Conservation (phyloP, 1,284 basidiomycete species). For the Lentinus polychrous region DNA sequence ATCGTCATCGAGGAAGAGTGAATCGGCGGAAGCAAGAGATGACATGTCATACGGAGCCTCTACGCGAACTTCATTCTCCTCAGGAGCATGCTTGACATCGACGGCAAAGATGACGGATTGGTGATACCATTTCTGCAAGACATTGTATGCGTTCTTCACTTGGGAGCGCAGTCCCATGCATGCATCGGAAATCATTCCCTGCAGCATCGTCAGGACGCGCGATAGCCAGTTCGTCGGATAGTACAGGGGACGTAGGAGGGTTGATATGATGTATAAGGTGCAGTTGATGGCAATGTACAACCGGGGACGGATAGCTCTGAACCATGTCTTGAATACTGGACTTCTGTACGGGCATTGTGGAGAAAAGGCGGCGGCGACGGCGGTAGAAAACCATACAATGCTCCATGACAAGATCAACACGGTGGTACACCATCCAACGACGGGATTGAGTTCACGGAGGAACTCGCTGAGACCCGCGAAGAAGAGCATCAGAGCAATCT, state of each 20-base stretch:
- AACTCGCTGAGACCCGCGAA: constrained; percentile 18
- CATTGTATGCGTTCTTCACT: too few relatives aligned
- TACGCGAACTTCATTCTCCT: constrained; percentile 7
- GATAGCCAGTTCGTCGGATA: background rate
- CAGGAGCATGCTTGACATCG: constrained; percentile 3
- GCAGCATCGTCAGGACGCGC: background rate
- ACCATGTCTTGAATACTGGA: background rate
- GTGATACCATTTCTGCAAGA: background rate
- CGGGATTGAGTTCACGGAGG: constrained; percentile 8
- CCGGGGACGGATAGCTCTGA: background rate
- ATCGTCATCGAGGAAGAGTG: constrained; percentile 19
- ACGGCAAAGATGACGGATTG: constrained; percentile 11
- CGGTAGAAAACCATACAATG: constrained; percentile 1
- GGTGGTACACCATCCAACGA: constrained; percentile 8
- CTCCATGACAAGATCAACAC: constrained; percentile 3
- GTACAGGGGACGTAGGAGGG: background rate
- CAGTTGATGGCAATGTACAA: background rate
- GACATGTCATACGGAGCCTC: constrained; percentile 12
- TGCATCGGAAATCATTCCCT: background rate
- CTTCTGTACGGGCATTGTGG: constrained; percentile 12
- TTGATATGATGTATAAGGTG: background rate
- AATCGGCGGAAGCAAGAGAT: constrained; percentile 16
- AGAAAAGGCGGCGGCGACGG: constrained; percentile 7
- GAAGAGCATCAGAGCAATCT: constrained; percentile 24
- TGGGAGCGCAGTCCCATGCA: background rate